Evolutionary conservation across 2,329 filamentous ascomycete species (phyloP), one percentile per base, ranked within the genome.

Genomic region (Fusarium xyrophilum): DNA sequence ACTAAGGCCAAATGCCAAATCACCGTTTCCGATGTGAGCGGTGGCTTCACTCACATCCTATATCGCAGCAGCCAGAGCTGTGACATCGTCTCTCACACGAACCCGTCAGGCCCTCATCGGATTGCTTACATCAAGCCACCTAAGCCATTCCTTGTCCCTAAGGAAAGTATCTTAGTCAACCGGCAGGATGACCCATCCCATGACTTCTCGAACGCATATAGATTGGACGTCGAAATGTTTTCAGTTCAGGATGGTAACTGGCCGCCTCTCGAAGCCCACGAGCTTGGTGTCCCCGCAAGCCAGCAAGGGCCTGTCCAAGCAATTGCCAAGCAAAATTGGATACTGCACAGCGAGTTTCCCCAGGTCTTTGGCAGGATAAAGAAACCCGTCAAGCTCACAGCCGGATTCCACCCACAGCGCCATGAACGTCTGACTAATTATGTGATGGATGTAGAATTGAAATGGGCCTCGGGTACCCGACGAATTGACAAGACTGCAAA

Each of bases 31-130:
- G 79, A 80, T 60, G 65, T 73, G 50, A 76, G 74, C 54, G 73
- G 73, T 21, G 79, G 76, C 48, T 76, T 78, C 62, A 73, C 78
- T 30, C 78, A 81, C 53, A 77, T 85, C 10, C 74, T 88, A 60
- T 81, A 86, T 70, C 85, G 84, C 66, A 82, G 86, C 70, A 86
- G 82, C 64, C 84, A 88, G 71, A 76, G 83, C 12, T 88, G 86
- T 76, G 81, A 82, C 43, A 77, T 88, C 64, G 82, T 80, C 53
- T 78, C 84, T 6, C 84, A 82, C 71, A 82, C 83, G 67, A 84
- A 84, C 38, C 77, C 82, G 5, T 78, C 81, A 52, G 82, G 80
- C 30, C 79, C 80, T 51, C 79, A 82, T 44, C 80, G 78, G 32
- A 80, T 85, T 60, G 82, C 84, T 15, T 81, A 83, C 47, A 77